Conservation (phyloP, 306 rosid genomes). For the Nissolia schottii region DNA sequence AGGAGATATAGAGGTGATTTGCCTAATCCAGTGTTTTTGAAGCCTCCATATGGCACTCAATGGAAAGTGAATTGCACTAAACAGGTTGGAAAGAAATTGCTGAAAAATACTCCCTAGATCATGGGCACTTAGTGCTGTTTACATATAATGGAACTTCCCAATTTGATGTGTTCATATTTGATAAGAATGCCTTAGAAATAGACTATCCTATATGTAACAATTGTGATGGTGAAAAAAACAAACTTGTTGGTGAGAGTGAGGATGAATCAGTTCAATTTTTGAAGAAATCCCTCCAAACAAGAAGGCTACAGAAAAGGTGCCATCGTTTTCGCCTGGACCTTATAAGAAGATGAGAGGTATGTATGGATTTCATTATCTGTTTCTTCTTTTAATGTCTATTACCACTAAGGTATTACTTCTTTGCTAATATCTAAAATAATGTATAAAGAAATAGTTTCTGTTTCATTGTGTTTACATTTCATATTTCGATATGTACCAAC, state of each 20-base stretch:
- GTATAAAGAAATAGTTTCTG: too few relatives aligned
- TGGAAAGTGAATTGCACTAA: too few relatives aligned
- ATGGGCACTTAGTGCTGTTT: not conserved
- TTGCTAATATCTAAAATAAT: too few relatives aligned
- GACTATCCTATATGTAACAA: not conserved
- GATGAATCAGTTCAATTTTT: not conserved
- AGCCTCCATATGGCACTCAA: slow-evolving; percentile 24
- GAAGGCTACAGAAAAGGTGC: not conserved
- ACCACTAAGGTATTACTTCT: too few relatives aligned
- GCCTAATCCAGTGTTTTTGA: slow-evolving; percentile 12
- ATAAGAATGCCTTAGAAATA: not conserved
- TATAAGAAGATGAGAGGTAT: slow-evolving; percentile 11
- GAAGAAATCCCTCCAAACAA: not conserved
- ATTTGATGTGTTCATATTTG: not conserved
- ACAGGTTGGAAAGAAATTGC: slow-evolving; percentile 10
- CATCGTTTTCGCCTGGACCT: not conserved
- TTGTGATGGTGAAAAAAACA: not conserved
- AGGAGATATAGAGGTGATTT: not conserved
- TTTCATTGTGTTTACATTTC: not conserved
- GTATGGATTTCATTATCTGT: not conserved
- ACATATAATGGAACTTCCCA: not conserved
- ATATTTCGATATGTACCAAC: not conserved
- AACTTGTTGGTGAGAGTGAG: not conserved
- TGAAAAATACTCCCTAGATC: not conserved
- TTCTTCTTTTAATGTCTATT: not conserved